Conservation (phyloP, 2,329 filamentous ascomycete genomes). For the Colletotrichum sp. region DNA sequence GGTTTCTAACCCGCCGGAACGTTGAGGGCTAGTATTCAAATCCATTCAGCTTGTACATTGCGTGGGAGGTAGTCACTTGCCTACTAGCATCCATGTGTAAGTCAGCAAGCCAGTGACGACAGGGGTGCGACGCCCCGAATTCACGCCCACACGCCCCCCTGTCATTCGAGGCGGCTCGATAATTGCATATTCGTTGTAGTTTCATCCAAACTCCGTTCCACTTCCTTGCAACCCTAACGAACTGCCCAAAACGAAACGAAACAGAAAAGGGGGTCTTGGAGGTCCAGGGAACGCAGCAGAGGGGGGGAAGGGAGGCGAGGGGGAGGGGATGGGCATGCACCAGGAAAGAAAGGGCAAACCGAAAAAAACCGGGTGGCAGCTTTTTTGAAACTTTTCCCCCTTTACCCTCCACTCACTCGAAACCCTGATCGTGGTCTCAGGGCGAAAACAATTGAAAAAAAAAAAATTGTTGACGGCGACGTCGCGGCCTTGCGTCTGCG, state of each 20-base stretch:
- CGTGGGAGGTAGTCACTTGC: background rate
- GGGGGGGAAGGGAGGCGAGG: background rate
- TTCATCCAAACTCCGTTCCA: background rate
- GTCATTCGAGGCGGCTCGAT: background rate
- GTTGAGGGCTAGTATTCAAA: background rate
- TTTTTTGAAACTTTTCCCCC: background rate
- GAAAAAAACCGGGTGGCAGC: background rate
- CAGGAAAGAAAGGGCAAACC: background rate
- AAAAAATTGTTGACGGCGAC: background rate
- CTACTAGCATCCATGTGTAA: background rate
- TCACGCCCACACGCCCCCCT: background rate
- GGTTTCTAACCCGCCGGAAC: background rate
- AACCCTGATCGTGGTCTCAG: background rate
- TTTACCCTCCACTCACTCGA: background rate
- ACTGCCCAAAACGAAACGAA: slow-evolving; percentile 18
- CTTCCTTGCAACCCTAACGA: slow-evolving; percentile 19
- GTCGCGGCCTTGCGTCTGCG: background rate
- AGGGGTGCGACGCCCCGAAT: background rate
- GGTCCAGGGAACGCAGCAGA: background rate
- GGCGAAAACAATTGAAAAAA: background rate
- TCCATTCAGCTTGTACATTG: background rate
- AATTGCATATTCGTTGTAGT: slow-evolving; percentile 4
- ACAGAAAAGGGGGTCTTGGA: background rate
- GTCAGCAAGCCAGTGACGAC: background rate
- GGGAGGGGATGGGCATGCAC: background rate